Evolutionary conservation across 208 protist genomes (phyloP).

Genomic region (Crithidia thermophila): DNA sequence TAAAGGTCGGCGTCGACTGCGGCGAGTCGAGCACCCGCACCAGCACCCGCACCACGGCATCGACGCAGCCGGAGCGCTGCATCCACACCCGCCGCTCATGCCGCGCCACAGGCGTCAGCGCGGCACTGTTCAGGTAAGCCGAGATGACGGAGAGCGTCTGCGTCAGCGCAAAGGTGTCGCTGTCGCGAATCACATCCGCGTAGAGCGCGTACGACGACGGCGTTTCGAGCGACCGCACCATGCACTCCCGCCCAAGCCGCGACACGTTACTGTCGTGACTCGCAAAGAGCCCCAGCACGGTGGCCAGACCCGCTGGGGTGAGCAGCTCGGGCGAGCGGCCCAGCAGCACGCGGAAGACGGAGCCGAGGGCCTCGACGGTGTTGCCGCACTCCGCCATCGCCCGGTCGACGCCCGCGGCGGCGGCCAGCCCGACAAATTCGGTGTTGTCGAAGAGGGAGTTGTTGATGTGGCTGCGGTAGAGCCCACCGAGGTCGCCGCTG

Average conservation of each 20-base stretch:
- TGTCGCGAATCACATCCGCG: conserved; percentile 45
- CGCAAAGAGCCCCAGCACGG: conserved; percentile 57
- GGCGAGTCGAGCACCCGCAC: conserved; percentile 37
- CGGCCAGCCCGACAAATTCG: conserved; percentile 13
- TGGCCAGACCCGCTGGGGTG: conserved; percentile 27
- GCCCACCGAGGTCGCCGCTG: conserved; percentile 4
- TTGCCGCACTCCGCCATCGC: conserved; percentile 32
- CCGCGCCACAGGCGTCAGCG: conserved; percentile 29
- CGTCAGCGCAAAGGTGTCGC: conserved; percentile 33
- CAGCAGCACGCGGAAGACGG: conserved; percentile 59
- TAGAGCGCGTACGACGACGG: conserved; percentile 56
- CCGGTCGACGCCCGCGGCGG: not conserved
- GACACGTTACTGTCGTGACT: conserved; percentile 44
- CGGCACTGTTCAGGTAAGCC: conserved; percentile 31
- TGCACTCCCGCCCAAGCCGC: conserved; percentile 58
- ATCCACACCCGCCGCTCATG: conserved; percentile 73
- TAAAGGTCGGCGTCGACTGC: conserved; percentile 39
- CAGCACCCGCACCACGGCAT: conserved; percentile 53
- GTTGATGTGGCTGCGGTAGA: conserved; percentile 12
- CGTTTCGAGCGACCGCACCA: conserved; percentile 58
- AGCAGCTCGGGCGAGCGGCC: conserved; percentile 41
- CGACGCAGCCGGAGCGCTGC: conserved; percentile 57
- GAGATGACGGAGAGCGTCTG: conserved; percentile 56
- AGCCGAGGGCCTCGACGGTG: conserved; percentile 44
- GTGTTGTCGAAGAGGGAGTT: conserved; percentile 22